phyloP scores from a whole-genome alignment of 768 basidiomycete genomes.

The Podaxis rugospora region DNA sequence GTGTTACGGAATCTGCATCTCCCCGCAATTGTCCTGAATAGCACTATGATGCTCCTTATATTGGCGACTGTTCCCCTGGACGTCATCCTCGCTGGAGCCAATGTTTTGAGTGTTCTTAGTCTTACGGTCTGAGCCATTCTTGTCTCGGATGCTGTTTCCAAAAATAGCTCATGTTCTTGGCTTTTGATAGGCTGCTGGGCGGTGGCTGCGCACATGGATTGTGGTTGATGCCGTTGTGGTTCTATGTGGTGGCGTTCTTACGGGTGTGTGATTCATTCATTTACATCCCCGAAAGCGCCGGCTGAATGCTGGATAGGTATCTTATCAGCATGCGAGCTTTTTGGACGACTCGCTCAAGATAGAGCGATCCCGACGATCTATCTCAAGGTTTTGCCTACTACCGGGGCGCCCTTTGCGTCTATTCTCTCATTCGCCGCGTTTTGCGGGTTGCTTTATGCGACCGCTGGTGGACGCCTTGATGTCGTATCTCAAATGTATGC shows the following conservation, averaged over 20 bases:
- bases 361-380: constrained; percentile 55
- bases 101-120: constrained; percentile 64
- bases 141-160: background rate
- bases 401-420: constrained; percentile 49
- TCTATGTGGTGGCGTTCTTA: constrained; percentile 66
- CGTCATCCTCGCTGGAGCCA: constrained; percentile 43
- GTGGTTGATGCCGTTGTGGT: constrained; percentile 69
- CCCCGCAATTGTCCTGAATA: constrained; percentile 53
- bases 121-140: constrained; percentile 34
- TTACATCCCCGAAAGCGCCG: background rate
- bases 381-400: constrained; percentile 40
- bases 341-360: constrained; percentile 56
- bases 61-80: constrained; percentile 55
- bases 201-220: constrained; percentile 58
- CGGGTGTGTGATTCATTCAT: constrained; percentile 35
- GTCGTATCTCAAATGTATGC: constrained; percentile 57
- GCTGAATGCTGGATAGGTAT: constrained; percentile 33
- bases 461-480: constrained; percentile 44
- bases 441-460: constrained; percentile 51
- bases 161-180: background rate
- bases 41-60: constrained; percentile 53
- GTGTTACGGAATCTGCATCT: constrained; percentile 65
- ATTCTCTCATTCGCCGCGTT: constrained; percentile 47
- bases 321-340: constrained; percentile 52
- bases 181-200: constrained; percentile 44